Evolutionary conservation across 192 early-diverging fungal genomes (phyloP), one percentile per base, ranked within the genome.

Genomic region (Entomortierella beljakovae): DNA sequence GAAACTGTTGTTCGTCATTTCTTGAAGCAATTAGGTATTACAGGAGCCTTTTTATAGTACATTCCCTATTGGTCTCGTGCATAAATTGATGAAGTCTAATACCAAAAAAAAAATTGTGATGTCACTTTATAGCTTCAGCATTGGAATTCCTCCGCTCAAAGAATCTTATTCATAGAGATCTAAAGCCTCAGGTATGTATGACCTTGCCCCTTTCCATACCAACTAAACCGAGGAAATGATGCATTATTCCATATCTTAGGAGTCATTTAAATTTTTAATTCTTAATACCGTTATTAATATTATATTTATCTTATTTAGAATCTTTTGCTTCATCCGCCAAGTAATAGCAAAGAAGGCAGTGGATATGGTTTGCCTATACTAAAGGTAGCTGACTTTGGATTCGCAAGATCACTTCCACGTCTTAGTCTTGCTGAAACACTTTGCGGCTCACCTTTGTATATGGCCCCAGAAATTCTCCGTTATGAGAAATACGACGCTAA

Each of bases 331-430:
- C 83, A 88, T 46, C 91, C 92, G 15, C 80, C 91, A 32, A 75
- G 83, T 23, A 70, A 61, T 26, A 35, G 58, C 67, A 84, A 88
- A 59, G 74, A 62, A 81, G 72, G 69, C 52, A 63, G 83, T 73
- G 80, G 76, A 28, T 84, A 88, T 52, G 83, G 87, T 9, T 68
- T 94, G 25, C 98, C 98, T 18, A 82, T 83, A 29, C 83, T 99
- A 15, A 97, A 99, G 68, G 88, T 99, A 15, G 98, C 96, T 10
- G 98, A 99, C 79, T 99, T 99, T 83, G 98, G 98, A 13, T 99
- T 99, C 85, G 97, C 98, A 2, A 88, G 98, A 23, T 91, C 91
- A 16, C 81, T 99, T 34, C 93, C 92, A 23, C 85, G 86, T 15
- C 87, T 92, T 6, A 92, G 91, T n/a, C 79, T 99, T 59, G 97